Base-by-base conservation (phyloP, 225 moss, liverwort and hornwort genomes). In the Lunularia cruciata region DNA sequence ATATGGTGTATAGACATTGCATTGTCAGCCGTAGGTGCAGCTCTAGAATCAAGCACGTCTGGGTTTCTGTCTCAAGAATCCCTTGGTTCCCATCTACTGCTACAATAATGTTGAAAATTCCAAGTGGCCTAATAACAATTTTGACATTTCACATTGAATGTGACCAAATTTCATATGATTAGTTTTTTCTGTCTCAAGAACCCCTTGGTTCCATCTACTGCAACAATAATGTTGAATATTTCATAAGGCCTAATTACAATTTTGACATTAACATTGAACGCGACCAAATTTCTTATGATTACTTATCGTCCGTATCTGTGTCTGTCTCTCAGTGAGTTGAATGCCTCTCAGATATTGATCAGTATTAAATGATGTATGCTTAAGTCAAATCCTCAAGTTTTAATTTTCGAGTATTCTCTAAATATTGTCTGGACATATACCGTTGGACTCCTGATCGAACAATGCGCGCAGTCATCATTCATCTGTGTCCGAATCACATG, bases 81-180 rank as follows among this genome's bases (percentile, higher is more conserved):
- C 8, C 25, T 39, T 38, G 38, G n/a, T 20, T 38, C 25, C n/a
- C 60, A 60, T 39, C 59, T 32, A 60, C 25, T 39, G 60, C 8
- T 39, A 60, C 20, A 37, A 60, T 59, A 60, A 60, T 60, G 60
- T 60, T n/a, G 39, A 39, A 60, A 22, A 37, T 20, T 38, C 59
- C 8, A 16, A 34, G 4, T 16, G 36, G 60, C 37, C 5, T 23
- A 60, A 39, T 60, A 60, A 60, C 60, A 60, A 25, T 39, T 60
- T 60, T 60, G 60, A 60, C 60, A 39, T n/a, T 0, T 39, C 60
- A 39, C 15, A 39, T 36, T 38, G 9, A 19, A 59, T 20, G 37
- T 19, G n/a, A 59, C 11, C 12, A 43, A 43, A 10, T 43, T 43
- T 16, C 43, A 10, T 16, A 43, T 27, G 25, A 25, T 13, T 27